phyloP scores from a whole-genome alignment of 169 alveolate species.

The Prorocentrum cordatum region DNA sequence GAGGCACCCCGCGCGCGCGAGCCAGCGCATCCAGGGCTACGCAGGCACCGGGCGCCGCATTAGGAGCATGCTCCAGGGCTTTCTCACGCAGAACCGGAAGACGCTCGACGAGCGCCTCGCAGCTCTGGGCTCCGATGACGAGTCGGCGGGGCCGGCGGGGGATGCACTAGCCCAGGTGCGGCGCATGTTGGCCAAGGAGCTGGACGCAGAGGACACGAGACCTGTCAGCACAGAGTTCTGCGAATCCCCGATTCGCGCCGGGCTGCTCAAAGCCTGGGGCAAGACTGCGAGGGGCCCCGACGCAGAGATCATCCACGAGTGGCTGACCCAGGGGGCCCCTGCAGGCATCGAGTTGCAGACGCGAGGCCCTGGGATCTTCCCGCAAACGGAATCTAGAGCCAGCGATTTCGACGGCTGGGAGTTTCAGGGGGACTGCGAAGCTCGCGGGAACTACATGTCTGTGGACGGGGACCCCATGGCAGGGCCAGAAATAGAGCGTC shows the following conservation, averaged over 20 bases:
- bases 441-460: neutral
- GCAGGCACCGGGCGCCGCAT: too few species aligned
- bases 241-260: neutral
- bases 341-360: neutral
- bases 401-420: neutral
- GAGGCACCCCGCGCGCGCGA: too few species aligned
- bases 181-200: neutral
- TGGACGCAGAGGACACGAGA: too few species aligned
- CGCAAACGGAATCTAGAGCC: too few species aligned
- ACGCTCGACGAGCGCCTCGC: neutral
- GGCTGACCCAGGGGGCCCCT: conserved; percentile 2
- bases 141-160: neutral
- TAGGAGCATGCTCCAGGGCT: too few species aligned
- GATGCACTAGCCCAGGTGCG: neutral
- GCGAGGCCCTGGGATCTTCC: neutral
- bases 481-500: neutral
- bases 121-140: neutral
- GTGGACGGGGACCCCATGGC: neutral
- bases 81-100: neutral
- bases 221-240: too few species aligned
- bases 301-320: neutral
- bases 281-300: neutral
- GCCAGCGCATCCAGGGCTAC: too few species aligned
- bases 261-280: neutral
- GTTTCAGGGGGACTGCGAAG: too few species aligned